phyloP scores from a whole-genome alignment of 306 rosid species.

The Trifolium fragiferum region DNA sequence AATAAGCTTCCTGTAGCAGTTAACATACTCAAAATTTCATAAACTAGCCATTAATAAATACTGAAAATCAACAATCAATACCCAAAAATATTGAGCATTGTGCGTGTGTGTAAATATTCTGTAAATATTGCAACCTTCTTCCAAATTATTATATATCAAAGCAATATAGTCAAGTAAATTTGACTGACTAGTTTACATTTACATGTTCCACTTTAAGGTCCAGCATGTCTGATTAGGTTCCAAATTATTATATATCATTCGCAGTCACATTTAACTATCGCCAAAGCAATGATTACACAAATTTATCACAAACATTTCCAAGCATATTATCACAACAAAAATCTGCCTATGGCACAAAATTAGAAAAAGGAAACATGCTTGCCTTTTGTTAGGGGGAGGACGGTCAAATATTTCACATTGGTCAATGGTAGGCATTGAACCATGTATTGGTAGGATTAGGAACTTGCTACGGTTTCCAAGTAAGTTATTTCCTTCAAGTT shows the following conservation, averaged over 20 bases:
- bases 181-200: constrained; percentile 13
- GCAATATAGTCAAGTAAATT: constrained; percentile 29
- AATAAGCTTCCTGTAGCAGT: constrained; percentile 20
- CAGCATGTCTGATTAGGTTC: constrained; percentile 16
- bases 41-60: no score
- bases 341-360: constrained; percentile 18
- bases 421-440: constrained; percentile 93
- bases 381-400: constrained; percentile 85
- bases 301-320: constrained; percentile 20
- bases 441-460: constrained; percentile 82
- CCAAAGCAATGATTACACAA: constrained; percentile 7
- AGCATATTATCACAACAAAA: constrained; percentile 31
- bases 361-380: constrained; percentile 53
- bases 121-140: constrained; percentile 20
- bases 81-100: constrained; percentile 10
- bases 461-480: constrained; percentile 81
- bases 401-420: constrained; percentile 93
- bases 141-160: constrained; percentile 10
- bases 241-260: not conserved
- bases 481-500: constrained; percentile 71
- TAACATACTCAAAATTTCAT: constrained; percentile 18
- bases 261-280: constrained; percentile 1
- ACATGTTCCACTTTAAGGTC: not conserved
- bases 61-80: constrained; percentile 9
- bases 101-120: not conserved